These are phyloP conservation scores for Diaporthe amygdali DNA, from an alignment of 2,329 filamentous ascomycete genomes.

Conservation along the genomic window DNA sequence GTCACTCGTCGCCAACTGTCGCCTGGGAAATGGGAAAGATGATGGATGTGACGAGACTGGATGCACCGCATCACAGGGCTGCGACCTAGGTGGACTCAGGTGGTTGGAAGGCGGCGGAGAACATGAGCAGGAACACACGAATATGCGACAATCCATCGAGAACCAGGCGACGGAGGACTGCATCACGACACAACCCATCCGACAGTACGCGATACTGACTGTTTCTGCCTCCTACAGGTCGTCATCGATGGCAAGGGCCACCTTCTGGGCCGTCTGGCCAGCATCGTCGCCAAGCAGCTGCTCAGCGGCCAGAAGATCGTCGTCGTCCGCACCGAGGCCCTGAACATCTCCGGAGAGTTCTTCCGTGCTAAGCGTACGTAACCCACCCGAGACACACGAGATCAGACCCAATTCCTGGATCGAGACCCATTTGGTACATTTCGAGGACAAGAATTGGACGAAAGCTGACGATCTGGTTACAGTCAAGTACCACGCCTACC, in stretches of 20 bases:
- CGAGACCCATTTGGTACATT: background rate
- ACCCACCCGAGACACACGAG: slow-evolving; percentile 32
- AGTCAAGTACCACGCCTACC: slow-evolving; percentile 99
- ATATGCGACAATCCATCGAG: background rate
- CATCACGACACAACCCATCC: background rate
- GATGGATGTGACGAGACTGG: background rate
- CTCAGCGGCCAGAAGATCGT: slow-evolving; percentile 99
- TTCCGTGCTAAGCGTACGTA: slow-evolving; percentile 99
- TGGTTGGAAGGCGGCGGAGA: background rate
- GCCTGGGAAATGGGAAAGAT: background rate
- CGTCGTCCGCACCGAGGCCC: slow-evolving; percentile 95
- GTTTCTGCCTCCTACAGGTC: slow-evolving; percentile 64
- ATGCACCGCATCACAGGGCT: background rate
- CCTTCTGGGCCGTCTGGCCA: slow-evolving; percentile 98
- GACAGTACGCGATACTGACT: slow-evolving; percentile 17
- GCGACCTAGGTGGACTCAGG: background rate
- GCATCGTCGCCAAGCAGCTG: slow-evolving; percentile 98
- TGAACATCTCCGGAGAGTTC: slow-evolving; percentile 99
- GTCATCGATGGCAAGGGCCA: slow-evolving; percentile 99
- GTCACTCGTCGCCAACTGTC: slow-evolving; percentile 3
- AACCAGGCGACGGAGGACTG: background rate
- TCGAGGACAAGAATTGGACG: background rate
- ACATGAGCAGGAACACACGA: background rate
- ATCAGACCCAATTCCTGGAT: background rate
- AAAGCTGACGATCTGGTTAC: slow-evolving; percentile 56